Evolutionary conservation across 495 filamentous ascomycete species (phyloP).

Genomic region (Antarctomyces pellizariae): DNA sequence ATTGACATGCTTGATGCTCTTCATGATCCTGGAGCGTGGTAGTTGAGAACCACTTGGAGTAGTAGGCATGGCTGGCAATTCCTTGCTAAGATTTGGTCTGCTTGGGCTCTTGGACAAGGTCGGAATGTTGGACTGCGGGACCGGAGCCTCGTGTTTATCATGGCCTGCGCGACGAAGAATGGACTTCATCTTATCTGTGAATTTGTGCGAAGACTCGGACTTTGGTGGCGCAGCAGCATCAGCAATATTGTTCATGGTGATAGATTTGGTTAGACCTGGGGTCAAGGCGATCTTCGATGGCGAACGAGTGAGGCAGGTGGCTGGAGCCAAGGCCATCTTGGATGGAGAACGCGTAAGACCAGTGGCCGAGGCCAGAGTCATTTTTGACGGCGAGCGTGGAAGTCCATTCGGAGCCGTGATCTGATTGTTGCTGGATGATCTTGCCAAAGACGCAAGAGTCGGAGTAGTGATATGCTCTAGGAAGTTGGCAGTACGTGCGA

Average conservation of each 20-base stretch:
- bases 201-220: too few species aligned
- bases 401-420: conserved; percentile 18
- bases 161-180: conserved; percentile 20
- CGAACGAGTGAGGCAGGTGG: conserved; percentile 10
- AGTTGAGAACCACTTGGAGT: conserved; percentile 21
- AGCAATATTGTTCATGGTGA: conserved; percentile 15
- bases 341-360: conserved; percentile 23
- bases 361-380: conserved; percentile 21
- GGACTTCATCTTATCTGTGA: conserved; percentile 26
- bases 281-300: conserved; percentile 10
- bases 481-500: conserved; percentile 15
- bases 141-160: conserved; percentile 17
- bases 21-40: conserved; percentile 4
- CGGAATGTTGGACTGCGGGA: conserved; percentile 10
- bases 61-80: conserved; percentile 20
- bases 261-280: conserved; percentile 12
- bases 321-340: conserved; percentile 9
- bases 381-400: conserved; percentile 30
- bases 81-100: conserved; percentile 18
- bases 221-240: conserved; percentile 10
- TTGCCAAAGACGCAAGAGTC: conserved; percentile 54
- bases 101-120: conserved; percentile 20
- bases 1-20: conserved; percentile 11
- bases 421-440: conserved; percentile 32
- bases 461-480: conserved; percentile 41